Percentiles rank a stretch among this genome's conserved stretches.
Conservation (phyloP, 495 filamentous ascomycete genomes). For the Cryomyces minteri region DNA sequence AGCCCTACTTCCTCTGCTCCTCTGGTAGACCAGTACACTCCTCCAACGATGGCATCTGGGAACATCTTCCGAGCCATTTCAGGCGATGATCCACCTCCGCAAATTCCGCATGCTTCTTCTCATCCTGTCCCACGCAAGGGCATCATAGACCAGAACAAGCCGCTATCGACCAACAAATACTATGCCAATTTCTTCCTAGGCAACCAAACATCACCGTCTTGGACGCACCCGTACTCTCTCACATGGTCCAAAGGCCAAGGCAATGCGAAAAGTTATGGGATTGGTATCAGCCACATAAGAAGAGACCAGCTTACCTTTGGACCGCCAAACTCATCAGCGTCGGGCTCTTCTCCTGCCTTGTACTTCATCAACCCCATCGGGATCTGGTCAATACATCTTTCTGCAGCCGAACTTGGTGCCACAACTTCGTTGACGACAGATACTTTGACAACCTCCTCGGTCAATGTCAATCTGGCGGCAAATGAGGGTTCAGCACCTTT, state of each 20-base stretch:
- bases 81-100: conserved; percentile 14
- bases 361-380: conserved; percentile 75
- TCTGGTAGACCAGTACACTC: too few relatives aligned
- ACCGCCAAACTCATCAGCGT: conserved; percentile 21
- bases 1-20: too few relatives aligned
- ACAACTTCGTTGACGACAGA: conserved; percentile 44
- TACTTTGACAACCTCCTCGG: conserved; percentile 48
- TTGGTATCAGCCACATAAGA: conserved; percentile 57
- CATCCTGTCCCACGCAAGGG: conserved; percentile 16
- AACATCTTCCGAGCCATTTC: conserved; percentile 22
- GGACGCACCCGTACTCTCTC: conserved; percentile 74
- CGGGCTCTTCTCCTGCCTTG: conserved; percentile 20
- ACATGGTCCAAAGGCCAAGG: conserved; percentile 58
- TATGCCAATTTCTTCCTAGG: conserved; percentile 79
- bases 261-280: conserved; percentile 49
- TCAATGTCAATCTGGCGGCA: conserved; percentile 45
- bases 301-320: conserved; percentile 44
- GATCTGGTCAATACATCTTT: conserved; percentile 61
- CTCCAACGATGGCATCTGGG: background rate
- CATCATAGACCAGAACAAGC: conserved; percentile 23
- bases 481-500: conserved; percentile 28
- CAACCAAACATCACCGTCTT: conserved; percentile 47
- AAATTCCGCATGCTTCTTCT: conserved; percentile 13
- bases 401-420: conserved; percentile 49
- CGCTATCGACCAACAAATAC: conserved; percentile 76